Conservation (phyloP, 2,329 filamentous ascomycete genomes). For the Fusarium euwallaceae region DNA sequence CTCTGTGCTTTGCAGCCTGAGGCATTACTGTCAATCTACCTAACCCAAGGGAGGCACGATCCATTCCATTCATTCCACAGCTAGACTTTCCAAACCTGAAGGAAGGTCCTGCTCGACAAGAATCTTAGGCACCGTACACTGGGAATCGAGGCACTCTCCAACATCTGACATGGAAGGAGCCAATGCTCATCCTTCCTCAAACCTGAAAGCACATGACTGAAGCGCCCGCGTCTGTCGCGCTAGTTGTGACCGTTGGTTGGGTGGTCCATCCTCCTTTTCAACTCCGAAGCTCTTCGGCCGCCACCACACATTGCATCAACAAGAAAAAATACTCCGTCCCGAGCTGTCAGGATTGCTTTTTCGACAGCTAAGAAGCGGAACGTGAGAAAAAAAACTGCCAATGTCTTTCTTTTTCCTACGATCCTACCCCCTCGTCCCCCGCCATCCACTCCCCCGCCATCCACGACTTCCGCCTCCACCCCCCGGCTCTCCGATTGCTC, state of each 20-base stretch:
- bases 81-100: background rate
- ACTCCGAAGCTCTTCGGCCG: conserved; percentile 2
- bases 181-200: background rate
- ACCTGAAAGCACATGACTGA: conserved; percentile 23
- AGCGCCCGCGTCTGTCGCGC: conserved; percentile 39
- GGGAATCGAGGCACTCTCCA: background rate
- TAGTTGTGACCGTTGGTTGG: conserved; percentile 11
- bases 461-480: background rate
- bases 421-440: background rate
- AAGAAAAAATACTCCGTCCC: background rate
- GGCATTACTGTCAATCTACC: conserved; percentile 10
- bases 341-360: conserved; percentile 1
- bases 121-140: background rate
- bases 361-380: background rate
- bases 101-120: background rate
- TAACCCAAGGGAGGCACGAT: background rate
- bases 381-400: conserved; percentile 3
- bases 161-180: background rate
- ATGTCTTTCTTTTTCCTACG: background rate
- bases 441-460: no score
- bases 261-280: background rate
- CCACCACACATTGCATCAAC: background rate
- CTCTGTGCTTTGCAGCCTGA: conserved; percentile 17
- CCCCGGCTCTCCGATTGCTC: background rate
- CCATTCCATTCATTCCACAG: background rate